A percentile compares a stretch with the other conserved stretches of the same genome.
phyloP scores from a whole-genome alignment of 768 basidiomycete species.

The Psilocybe subaeruginosa region DNA sequence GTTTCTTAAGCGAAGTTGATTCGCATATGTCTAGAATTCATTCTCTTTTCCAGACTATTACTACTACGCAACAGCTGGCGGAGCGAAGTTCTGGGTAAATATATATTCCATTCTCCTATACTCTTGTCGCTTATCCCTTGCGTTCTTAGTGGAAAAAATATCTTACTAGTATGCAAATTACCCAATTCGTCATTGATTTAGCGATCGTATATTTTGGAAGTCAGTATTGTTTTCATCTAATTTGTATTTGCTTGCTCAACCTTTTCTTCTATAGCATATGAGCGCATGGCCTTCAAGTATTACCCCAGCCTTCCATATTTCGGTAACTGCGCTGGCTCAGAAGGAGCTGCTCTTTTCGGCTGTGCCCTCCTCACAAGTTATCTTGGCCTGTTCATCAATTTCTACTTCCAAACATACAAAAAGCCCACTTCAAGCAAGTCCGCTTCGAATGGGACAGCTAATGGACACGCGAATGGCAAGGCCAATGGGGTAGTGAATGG shows the following conservation, averaged over 20 bases:
- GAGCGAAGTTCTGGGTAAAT: conserved; percentile 91
- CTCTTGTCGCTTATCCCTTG: conserved; percentile 3
- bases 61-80: conserved; percentile 98
- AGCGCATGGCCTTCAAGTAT: conserved; percentile 74
- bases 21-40: not conserved
- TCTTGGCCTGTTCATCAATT: conserved; percentile 94
- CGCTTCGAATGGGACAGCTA: conserved; percentile 45
- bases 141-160: conserved; percentile 93
- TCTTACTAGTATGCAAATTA: conserved; percentile 94
- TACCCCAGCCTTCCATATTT: conserved; percentile 68
- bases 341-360: conserved; percentile 86
- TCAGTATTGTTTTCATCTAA: conserved; percentile 43
- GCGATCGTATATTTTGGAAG: conserved; percentile 93
- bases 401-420: conserved; percentile 87
- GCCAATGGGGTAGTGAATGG: conserved; percentile 15
- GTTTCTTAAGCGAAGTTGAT: conserved; percentile 28
- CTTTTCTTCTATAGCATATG: conserved; percentile 56
- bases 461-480: conserved; percentile 38
- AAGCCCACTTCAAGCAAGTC: conserved; percentile 52
- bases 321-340: conserved; percentile 87
- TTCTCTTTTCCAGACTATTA: conserved; percentile 78
- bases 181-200: conserved; percentile 93
- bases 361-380: conserved; percentile 89
- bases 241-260: conserved; percentile 2
- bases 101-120: not conserved